Evolutionary conservation across 805 yeast genomes (phyloP).

Genomic region (Lachancea sp.): DNA sequence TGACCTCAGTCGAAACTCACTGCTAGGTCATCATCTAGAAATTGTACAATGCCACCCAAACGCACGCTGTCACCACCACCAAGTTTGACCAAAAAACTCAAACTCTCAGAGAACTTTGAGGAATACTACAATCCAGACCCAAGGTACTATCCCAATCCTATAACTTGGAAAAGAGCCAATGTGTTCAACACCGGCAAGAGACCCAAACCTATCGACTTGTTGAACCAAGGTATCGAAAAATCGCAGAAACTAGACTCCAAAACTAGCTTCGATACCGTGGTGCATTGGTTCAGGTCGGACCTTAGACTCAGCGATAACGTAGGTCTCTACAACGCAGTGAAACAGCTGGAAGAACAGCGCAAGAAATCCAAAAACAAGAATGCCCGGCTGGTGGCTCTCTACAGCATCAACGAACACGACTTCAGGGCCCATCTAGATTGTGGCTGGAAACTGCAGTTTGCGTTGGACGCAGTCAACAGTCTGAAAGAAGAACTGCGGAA

Average conservation of each 20-base stretch:
- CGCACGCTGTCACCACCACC: constrained; percentile 5
- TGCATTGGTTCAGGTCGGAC: constrained; percentile 46
- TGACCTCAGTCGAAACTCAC: too few species aligned
- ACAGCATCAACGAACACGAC: constrained; percentile 37
- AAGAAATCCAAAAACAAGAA: constrained; percentile 4
- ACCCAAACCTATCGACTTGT: constrained; percentile 14
- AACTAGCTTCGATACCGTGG: constrained; percentile 17
- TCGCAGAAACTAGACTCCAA: constrained; percentile 1
- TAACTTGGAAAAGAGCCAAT: constrained; percentile 15
- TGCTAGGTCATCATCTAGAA: neutral
- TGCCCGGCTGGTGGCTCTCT: constrained; percentile 37
- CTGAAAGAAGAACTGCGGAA: constrained; percentile 30
- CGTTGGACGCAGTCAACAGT: constrained; percentile 30
- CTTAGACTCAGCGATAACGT: constrained; percentile 41
- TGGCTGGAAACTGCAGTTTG: constrained; percentile 38
- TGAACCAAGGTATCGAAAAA: constrained; percentile 10
- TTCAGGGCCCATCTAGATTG: constrained; percentile 40
- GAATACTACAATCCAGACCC: constrained; percentile 14
- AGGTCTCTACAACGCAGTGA: constrained; percentile 35
- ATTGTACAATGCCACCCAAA: neutral
- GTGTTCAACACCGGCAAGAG: constrained; percentile 17
- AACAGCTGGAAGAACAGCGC: constrained; percentile 26
- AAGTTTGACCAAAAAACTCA: constrained; percentile 4
- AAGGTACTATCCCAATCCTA: constrained; percentile 16
- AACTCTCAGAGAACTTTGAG: constrained; percentile 11